These are phyloP conservation scores for Luffa acutangula DNA, from an alignment of 306 rosid species.

Conservation along the genomic window DNA sequence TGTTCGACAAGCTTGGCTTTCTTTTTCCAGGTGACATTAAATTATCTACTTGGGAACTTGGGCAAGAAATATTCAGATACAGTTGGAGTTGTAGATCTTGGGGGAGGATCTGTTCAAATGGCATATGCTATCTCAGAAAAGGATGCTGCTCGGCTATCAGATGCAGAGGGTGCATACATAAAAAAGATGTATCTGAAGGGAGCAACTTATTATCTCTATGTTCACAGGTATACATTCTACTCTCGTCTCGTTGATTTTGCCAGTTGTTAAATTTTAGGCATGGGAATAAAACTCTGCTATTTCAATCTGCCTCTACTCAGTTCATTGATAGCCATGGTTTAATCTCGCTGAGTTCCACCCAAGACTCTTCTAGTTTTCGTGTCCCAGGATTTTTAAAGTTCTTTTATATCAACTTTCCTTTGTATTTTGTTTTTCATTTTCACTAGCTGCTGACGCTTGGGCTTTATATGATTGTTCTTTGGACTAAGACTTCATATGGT, in stretches of 20 bases:
- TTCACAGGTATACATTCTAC: conserved; percentile 71
- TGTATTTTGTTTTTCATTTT: neutral
- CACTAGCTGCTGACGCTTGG: neutral
- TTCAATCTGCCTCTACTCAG: neutral
- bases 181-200: conserved; percentile 82
- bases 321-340: neutral
- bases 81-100: conserved; percentile 97
- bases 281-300: neutral
- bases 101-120: conserved; percentile 99
- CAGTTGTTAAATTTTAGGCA: neutral
- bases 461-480: neutral
- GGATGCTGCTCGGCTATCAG: conserved; percentile 51
- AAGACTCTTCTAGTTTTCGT: neutral
- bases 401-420: neutral
- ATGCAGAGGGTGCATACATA: conserved; percentile 55
- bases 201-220: conserved; percentile 67
- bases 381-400: neutral
- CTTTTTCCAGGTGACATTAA: conserved; percentile 75
- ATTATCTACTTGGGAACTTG: conserved; percentile 81
- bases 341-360: neutral
- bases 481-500: neutral
- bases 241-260: conserved; percentile 8
- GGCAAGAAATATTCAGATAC: conserved; percentile 72
- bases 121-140: conserved; percentile 90
- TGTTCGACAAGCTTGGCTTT: conserved; percentile 14